phyloP scores from a whole-genome alignment of 164 flowering plant species.

The Stephania japonica region DNA sequence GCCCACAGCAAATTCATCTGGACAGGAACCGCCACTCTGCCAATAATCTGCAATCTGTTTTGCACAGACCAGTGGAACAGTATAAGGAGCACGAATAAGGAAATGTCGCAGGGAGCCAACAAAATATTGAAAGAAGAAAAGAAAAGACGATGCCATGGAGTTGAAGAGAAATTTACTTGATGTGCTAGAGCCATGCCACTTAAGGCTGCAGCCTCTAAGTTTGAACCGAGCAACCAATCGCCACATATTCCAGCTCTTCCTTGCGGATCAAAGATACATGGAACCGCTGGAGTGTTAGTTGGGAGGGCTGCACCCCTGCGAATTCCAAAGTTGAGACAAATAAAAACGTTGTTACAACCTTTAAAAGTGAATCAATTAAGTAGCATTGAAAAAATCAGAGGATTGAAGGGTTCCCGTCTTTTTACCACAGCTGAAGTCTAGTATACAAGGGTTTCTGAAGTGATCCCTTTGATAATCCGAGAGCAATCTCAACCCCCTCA shows the following conservation, averaged over 20 bases:
- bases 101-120: not conserved
- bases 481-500: slow-evolving; percentile 69
- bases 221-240: slow-evolving; percentile 95
- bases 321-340: slow-evolving; percentile 10
- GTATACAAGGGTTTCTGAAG: slow-evolving; percentile 64
- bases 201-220: slow-evolving; percentile 79
- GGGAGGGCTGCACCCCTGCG: slow-evolving; percentile 99
- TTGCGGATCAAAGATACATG: slow-evolving; percentile 89
- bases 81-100: not conserved
- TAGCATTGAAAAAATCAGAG: not conserved
- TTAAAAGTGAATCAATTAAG: not conserved
- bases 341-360: not conserved
- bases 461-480: slow-evolving; percentile 65
- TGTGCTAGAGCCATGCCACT: slow-evolving; percentile 86
- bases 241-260: slow-evolving; percentile 98
- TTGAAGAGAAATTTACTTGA: slow-evolving; percentile 42
- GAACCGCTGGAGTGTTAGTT: slow-evolving; percentile 69
- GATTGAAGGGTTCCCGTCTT: not conserved
- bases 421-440: slow-evolving; percentile 73
- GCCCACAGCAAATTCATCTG: slow-evolving; percentile 78
- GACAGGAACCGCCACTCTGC: slow-evolving; percentile 39
- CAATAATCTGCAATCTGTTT: slow-evolving; percentile 84
- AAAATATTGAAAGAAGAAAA: not conserved
- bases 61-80: slow-evolving; percentile 3
- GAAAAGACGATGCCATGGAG: not conserved